These are phyloP conservation scores for Leccinum longicurvipes DNA, from an alignment of 768 basidiomycete genomes.

Conservation along the genomic window DNA sequence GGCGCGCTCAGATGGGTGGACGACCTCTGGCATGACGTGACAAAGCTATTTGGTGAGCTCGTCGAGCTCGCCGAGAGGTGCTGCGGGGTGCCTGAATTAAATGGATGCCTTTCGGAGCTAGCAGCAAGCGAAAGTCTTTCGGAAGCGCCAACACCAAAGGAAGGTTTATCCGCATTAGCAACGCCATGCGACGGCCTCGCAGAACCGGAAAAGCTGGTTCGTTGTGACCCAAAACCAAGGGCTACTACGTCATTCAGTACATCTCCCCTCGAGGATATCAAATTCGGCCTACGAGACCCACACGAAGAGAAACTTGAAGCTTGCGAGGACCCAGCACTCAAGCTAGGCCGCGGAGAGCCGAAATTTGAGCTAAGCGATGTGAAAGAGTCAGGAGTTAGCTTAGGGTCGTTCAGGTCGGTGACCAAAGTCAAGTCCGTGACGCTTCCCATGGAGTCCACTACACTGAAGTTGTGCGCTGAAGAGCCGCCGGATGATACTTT, in stretches of 20 bases:
- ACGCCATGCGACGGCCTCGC: slow-evolving; percentile 17
- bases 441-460: slow-evolving; percentile 7
- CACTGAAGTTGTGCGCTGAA: slow-evolving; percentile 16
- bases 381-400: slow-evolving; percentile 25
- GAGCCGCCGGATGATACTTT: slow-evolving; percentile 22
- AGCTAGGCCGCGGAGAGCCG: slow-evolving; percentile 24
- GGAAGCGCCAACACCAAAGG: slow-evolving; percentile 10
- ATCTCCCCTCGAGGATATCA: slow-evolving; percentile 23
- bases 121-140: slow-evolving; percentile 20
- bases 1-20: background rate
- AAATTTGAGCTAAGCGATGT: slow-evolving; percentile 25
- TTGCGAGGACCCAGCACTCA: slow-evolving; percentile 31
- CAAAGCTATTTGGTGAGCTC: slow-evolving; percentile 7
- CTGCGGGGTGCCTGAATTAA: slow-evolving; percentile 13
- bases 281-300: slow-evolving; percentile 23
- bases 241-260: slow-evolving; percentile 11
- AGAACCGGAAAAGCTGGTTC: slow-evolving; percentile 21
- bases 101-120: slow-evolving; percentile 10
- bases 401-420: slow-evolving; percentile 25
- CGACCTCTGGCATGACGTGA: slow-evolving; percentile 13
- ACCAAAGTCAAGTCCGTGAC: slow-evolving; percentile 22
- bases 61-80: slow-evolving; percentile 4
- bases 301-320: slow-evolving; percentile 23
- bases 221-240: slow-evolving; percentile 20
- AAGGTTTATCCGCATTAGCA: slow-evolving; percentile 15